Base-by-base conservation (phyloP, 305 asterid genomes). In the Galium porrigens region DNA sequence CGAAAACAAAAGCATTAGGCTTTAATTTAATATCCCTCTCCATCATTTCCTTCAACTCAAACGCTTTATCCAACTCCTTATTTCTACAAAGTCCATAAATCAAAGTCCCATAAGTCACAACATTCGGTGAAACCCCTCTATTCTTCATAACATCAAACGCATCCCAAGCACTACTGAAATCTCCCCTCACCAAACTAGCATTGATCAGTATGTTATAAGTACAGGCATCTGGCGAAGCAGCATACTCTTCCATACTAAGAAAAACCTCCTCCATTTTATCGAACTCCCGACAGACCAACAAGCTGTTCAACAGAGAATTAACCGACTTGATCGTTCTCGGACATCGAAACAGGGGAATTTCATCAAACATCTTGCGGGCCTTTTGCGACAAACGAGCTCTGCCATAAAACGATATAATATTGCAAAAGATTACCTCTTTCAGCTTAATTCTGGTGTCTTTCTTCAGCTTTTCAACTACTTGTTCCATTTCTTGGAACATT, bases 71-170 rank as follows among this genome's bases (percentile, higher is more conserved):
- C 69, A 83, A 56, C 37, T 78, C 77, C 0, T 61, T 64, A 61
- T 77, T 79, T 33, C 57, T 55, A 42, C 88, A 84, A 30, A 84
- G 74, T 52, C 90, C 83, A 12, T 81, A 82, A 68, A 85, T 82
- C 77, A 89, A 44, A 71, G 89, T 87, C 72, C 91, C 91, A 25
- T 83, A 85, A 0, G 89, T 83, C 57, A 84, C 83, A 71, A 80
- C 86, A 78, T 84, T 80, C 3, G 91, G 94, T 72, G 58, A 61
- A 56, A 81, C 37, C 44, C 86, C 83, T 78, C 81, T 79, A n/a
- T 18, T 74, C 17, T 34, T 77, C 95, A 89, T 86, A 81, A 75
- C 96, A 61, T 74, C 88, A 30, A 82, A 85, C 84, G 82, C 58
- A 8, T 77, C 36, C 76, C 81, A 62, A 0, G 94, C 94, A 4